phyloP scores from a whole-genome alignment of 371 early-diverging fungal genomes.

The Apophysomyces variabilis region DNA sequence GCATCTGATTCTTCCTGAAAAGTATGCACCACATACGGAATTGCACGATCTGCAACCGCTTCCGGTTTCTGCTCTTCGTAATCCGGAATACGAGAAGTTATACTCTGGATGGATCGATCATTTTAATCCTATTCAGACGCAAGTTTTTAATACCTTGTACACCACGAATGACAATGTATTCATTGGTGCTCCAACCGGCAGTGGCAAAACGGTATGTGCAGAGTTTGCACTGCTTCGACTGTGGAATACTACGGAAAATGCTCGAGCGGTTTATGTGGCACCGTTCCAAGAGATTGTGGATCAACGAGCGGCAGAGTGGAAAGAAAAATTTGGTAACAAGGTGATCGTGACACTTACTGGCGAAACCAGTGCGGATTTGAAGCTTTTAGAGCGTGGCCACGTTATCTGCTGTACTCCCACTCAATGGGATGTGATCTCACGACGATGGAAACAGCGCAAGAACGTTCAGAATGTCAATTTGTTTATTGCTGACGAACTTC shows the following conservation, averaged over 20 bases:
- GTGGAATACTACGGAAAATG: conserved; percentile 65
- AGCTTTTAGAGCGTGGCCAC: conserved; percentile 85
- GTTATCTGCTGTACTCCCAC: conserved; percentile 95
- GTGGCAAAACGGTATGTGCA: conserved; percentile 97
- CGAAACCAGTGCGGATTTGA: conserved; percentile 90
- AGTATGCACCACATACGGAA: conserved; percentile 93
- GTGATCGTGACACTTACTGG: conserved; percentile 91
- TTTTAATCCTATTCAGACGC: conserved; percentile 98
- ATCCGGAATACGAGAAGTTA: conserved; percentile 70
- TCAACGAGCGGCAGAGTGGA: conserved; percentile 80
- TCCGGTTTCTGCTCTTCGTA: conserved; percentile 79
- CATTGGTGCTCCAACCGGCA: conserved; percentile 96
- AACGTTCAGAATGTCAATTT: conserved; percentile 89
- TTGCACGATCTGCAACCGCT: conserved; percentile 92
- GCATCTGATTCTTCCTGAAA: conserved; percentile 90
- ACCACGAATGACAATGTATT: conserved; percentile 91
- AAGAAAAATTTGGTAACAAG: conserved; percentile 74
- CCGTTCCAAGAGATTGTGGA: conserved; percentile 91
- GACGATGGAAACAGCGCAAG: conserved; percentile 94
- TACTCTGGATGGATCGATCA: conserved; percentile 65
- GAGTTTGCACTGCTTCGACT: conserved; percentile 93
- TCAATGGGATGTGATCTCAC: conserved; percentile 98
- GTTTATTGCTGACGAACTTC: conserved; percentile 96
- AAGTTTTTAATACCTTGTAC: conserved; percentile 92
- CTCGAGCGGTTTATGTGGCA: conserved; percentile 91